Percentiles rank a stretch among this genome's conserved stretches.
Conservation (phyloP, 1,139 yeast genomes). For the Yamadazyma dushanensis region DNA sequence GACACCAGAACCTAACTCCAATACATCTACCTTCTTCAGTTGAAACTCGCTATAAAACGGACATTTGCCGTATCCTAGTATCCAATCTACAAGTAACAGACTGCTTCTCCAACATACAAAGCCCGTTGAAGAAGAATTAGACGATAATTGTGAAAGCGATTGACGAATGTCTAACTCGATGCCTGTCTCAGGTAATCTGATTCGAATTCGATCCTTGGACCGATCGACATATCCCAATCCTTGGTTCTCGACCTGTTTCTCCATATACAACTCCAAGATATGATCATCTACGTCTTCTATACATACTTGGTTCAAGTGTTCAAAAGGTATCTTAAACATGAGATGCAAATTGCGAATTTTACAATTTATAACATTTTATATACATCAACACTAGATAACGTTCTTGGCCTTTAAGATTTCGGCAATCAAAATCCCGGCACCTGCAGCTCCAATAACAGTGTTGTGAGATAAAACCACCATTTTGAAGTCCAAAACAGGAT, state of each 20-base stretch:
- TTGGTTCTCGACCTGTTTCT: constrained; percentile 29
- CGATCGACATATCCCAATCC: constrained; percentile 53
- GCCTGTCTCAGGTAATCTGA: constrained; percentile 32
- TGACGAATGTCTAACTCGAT: constrained; percentile 39
- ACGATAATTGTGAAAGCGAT: constrained; percentile 41
- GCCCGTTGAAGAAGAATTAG: constrained; percentile 60
- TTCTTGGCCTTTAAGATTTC: constrained; percentile 81
- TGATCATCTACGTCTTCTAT: constrained; percentile 37
- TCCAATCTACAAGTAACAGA: constrained; percentile 55
- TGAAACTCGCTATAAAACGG: constrained; percentile 19
- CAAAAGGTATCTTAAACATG: background rate
- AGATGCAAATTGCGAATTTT: constrained; percentile 5
- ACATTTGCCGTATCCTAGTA: constrained; percentile 25
- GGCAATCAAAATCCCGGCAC: constrained; percentile 96
- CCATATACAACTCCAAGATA: constrained; percentile 47
- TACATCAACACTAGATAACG: constrained; percentile 48
- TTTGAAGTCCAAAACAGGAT: constrained; percentile 89
- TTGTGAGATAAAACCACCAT: constrained; percentile 96
- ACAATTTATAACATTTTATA: background rate
- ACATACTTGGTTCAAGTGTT: background rate
- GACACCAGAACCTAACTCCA: constrained; percentile 71
- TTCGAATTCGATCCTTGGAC: constrained; percentile 24
- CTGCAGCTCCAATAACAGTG: constrained; percentile 98
- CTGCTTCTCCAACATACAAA: constrained; percentile 66
- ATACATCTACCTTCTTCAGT: constrained; percentile 22